These are phyloP conservation scores for Phytophthora vignae DNA, from an alignment of 352 stramenopile genomes.

Conservation along the genomic window DNA sequence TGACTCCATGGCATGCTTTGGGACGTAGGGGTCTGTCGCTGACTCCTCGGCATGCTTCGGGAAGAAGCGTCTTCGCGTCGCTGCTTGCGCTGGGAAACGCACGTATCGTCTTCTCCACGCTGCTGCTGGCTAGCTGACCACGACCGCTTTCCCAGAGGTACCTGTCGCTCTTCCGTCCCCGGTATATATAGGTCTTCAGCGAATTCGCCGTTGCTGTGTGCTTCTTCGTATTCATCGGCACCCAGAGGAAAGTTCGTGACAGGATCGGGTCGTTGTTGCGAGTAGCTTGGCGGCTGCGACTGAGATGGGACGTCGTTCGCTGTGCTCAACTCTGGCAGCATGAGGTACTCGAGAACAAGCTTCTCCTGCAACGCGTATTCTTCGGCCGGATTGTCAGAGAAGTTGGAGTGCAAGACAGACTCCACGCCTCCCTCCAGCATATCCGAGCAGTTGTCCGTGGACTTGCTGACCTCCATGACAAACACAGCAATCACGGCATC, in stretches of 20 bases:
- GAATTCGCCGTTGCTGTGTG: constrained; percentile 22
- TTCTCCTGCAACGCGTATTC: constrained; percentile 80
- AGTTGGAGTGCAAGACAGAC: constrained; percentile 78
- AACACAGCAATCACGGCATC: constrained; percentile 85
- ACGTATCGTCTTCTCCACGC: neutral
- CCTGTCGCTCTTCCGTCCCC: constrained; percentile 7
- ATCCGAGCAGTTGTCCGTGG: constrained; percentile 63
- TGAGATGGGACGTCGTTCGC: constrained; percentile 16
- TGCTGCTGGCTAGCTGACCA: constrained; percentile 19
- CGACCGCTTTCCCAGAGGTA: constrained; percentile 13
- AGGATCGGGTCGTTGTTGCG: constrained; percentile 7
- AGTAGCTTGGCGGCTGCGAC: neutral
- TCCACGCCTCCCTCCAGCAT: constrained; percentile 64
- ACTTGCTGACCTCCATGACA: constrained; percentile 82
- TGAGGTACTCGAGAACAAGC: constrained; percentile 75
- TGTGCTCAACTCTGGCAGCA: constrained; percentile 64
- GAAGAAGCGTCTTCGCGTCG: constrained; percentile 15
- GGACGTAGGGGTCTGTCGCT: constrained; percentile 14
- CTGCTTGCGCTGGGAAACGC: constrained; percentile 18
- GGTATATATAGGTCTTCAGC: constrained; percentile 23
- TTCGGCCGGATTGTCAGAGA: constrained; percentile 58
- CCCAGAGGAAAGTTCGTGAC: constrained; percentile 17
- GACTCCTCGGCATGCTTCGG: constrained; percentile 21
- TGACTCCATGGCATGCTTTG: constrained; percentile 24
- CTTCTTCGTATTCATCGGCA: constrained; percentile 26